Evolutionary conservation across 2,329 filamentous ascomycete species (phyloP).

Genomic region (Talaromyces sp.): DNA sequence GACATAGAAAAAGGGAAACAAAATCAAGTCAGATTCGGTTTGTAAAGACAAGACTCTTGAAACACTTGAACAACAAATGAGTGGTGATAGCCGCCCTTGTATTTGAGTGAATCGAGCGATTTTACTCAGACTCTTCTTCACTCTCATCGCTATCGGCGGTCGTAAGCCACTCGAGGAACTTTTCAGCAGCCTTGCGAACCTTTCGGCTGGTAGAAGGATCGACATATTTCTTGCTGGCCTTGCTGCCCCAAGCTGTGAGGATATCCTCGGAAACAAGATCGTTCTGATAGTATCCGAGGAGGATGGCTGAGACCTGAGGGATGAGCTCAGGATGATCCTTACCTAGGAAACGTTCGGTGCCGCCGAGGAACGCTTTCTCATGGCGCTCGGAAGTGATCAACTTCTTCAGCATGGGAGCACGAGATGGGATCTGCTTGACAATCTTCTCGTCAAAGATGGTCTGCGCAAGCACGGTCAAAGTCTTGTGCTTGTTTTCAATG

Average conservation of each 20-base stretch:
- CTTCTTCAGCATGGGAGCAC: constrained; percentile 85
- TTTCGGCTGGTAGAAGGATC: constrained; percentile 85
- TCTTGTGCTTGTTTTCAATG: constrained; percentile 91
- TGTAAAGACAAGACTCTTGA: neutral
- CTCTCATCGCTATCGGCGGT: constrained; percentile 73
- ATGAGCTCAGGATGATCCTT: constrained; percentile 76
- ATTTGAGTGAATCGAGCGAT: neutral
- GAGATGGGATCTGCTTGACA: constrained; percentile 76
- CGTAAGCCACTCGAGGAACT: constrained; percentile 90
- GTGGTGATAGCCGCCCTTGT: neutral
- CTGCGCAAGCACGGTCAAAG: constrained; percentile 83
- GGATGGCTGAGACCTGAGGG: constrained; percentile 72
- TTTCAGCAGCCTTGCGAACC: constrained; percentile 89
- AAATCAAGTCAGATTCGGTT: neutral
- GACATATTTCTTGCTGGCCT: constrained; percentile 98
- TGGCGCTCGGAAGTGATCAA: constrained; percentile 87
- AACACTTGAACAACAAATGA: neutral
- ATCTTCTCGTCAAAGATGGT: constrained; percentile 91
- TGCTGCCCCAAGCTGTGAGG: constrained; percentile 83
- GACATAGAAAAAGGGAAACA: neutral
- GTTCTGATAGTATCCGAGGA: constrained; percentile 84
- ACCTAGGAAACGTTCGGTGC: constrained; percentile 85
- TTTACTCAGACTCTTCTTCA: constrained; percentile 53
- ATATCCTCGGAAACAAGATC: constrained; percentile 86
- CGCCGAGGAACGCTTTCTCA: constrained; percentile 90